Evolutionary conservation across 495 filamentous ascomycete genomes (phyloP).

Genomic region (Viridothelium virens): DNA sequence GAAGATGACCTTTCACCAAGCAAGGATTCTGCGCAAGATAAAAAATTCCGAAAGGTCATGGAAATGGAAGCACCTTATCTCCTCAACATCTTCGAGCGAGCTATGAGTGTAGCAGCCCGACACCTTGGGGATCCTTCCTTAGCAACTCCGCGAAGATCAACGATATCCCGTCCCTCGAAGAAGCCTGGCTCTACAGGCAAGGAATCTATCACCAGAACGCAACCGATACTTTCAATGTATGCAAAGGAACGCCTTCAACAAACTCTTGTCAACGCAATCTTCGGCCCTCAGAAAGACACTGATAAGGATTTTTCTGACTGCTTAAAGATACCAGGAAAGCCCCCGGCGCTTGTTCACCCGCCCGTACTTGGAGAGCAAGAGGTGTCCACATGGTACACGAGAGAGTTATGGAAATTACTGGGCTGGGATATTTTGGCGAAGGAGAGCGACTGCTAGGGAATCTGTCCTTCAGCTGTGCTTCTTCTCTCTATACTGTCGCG

Average conservation of each 20-base stretch:
- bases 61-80: slow-evolving; percentile 29
- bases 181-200: slow-evolving; percentile 1
- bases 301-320: slow-evolving; percentile 28
- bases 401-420: slow-evolving; percentile 32
- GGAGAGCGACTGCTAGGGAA: slow-evolving; percentile 21
- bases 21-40: slow-evolving; percentile 1
- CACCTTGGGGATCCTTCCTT: slow-evolving; percentile 22
- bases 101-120: slow-evolving; percentile 28
- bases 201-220: slow-evolving; percentile 11
- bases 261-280: slow-evolving; percentile 33
- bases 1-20: slow-evolving; percentile 10
- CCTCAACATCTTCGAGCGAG: slow-evolving; percentile 27
- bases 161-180: slow-evolving; percentile 12
- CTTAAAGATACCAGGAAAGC: slow-evolving; percentile 28
- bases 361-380: slow-evolving; percentile 26
- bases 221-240: slow-evolving; percentile 18
- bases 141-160: slow-evolving; percentile 1
- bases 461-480: neutral
- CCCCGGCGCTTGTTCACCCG: slow-evolving; percentile 17
- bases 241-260: slow-evolving; percentile 33
- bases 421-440: slow-evolving; percentile 33
- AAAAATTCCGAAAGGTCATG: slow-evolving; percentile 16
- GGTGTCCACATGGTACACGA: slow-evolving; percentile 32
- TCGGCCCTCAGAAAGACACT: slow-evolving; percentile 20
- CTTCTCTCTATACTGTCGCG: too few species aligned